Evolutionary conservation across 306 rosid species (phyloP), one percentile per base, ranked within the genome.

Genomic region (Lagenaria siceraria): DNA sequence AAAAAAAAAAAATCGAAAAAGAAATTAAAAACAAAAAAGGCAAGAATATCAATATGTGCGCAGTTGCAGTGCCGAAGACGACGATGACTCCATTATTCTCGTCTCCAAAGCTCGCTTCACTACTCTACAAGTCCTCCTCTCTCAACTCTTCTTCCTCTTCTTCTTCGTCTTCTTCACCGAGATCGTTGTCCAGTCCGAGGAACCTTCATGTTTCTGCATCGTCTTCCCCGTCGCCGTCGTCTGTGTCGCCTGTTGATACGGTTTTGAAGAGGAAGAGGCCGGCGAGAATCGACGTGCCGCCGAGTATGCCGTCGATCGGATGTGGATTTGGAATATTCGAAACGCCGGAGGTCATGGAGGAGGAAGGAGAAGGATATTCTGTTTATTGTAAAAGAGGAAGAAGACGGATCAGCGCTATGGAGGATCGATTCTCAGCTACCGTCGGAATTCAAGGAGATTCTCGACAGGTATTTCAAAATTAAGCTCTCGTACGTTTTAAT

Each of bases 321-420:
- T 81, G 83, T 27, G 80, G 25, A 12, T 79, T 74, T 46, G 87
- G 55, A 51, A 51, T 18, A 17, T 17, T 51, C 55, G 21, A 81
- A 17, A 53, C 80, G 10, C 49, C 72, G 33, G 87, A 87, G 19
- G 69, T 53, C 21, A 68, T 87, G 69, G 90, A 87, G 80, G 88
- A 78, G 35, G 90, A 85, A 55, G 87, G 40, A 12, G 85, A 83
- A 24, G 88, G 78, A 3, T 87, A 83, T 33, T 85, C 90, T 25
- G 85, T 87, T 49, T 85, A 77, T 63, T 87, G 88, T 68, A 87
- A 87, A 72, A 70, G 87, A 79, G 90, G 90, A n/a, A 85, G 79
- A 36, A 64, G 88, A 29, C 83, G 84, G 6, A 46, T 46, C 25
- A 18, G 21, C 13, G 42, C 19, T 0, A 83, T 85, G 80, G 87